Evolutionary conservation across 805 yeast species (phyloP).

Genomic region (Saturnispora dispora): DNA sequence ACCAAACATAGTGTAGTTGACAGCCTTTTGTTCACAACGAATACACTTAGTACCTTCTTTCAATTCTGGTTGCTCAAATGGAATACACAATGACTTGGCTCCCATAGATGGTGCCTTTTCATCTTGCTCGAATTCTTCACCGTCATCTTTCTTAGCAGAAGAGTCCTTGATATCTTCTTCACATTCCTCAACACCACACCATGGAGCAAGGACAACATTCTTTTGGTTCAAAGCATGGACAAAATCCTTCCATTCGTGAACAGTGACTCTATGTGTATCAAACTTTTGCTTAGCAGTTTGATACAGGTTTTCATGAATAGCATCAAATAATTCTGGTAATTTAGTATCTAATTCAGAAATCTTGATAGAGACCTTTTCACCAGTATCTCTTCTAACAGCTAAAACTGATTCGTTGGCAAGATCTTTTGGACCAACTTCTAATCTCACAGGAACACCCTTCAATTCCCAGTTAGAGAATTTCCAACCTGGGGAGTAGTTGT

Average conservation of each 20-base stretch:
- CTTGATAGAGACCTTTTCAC: slow-evolving; percentile 60
- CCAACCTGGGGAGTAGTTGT: slow-evolving; percentile 97
- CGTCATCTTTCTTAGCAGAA: slow-evolving; percentile 68
- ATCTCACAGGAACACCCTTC: slow-evolving; percentile 88
- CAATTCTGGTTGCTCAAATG: slow-evolving; percentile 82
- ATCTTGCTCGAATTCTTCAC: slow-evolving; percentile 82
- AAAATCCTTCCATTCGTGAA: slow-evolving; percentile 83
- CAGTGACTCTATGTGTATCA: slow-evolving; percentile 75
- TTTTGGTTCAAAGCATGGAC: slow-evolving; percentile 87
- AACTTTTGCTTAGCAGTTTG: slow-evolving; percentile 71
- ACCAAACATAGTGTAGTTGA: slow-evolving; percentile 90
- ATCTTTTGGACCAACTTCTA: slow-evolving; percentile 97
- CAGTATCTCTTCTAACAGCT: slow-evolving; percentile 89
- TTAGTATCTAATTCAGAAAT: slow-evolving; percentile 55
- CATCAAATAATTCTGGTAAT: slow-evolving; percentile 70
- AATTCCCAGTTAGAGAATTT: slow-evolving; percentile 96
- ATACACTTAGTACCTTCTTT: slow-evolving; percentile 78
- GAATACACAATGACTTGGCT: slow-evolving; percentile 96
- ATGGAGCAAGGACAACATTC: slow-evolving; percentile 87
- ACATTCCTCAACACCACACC: slow-evolving; percentile 94
- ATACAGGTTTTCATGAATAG: slow-evolving; percentile 69
- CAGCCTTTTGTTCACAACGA: slow-evolving; percentile 68
- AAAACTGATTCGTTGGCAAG: slow-evolving; percentile 67
- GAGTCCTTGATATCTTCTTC: slow-evolving; percentile 95
- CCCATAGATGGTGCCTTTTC: slow-evolving; percentile 99